Conservation (phyloP, 2,329 filamentous ascomycete species). For the Fusarium bactridioides region DNA sequence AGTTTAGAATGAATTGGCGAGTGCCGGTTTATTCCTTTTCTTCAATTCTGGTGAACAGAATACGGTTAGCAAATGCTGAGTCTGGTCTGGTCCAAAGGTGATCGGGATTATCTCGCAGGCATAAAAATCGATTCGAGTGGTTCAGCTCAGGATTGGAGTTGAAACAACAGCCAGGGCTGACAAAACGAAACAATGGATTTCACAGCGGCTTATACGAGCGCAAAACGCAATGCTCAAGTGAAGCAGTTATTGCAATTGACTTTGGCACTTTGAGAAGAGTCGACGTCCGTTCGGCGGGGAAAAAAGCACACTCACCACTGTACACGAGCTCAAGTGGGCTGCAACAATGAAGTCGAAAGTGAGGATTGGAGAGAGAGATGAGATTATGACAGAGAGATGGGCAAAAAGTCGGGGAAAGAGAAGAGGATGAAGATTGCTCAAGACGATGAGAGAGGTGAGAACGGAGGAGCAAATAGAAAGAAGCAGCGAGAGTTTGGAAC, state of each 20-base stretch:
- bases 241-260: slow-evolving; percentile 21
- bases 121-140: slow-evolving; percentile 5
- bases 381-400: slow-evolving; percentile 36
- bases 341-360: slow-evolving; percentile 35
- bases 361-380: slow-evolving; percentile 28
- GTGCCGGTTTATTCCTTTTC: slow-evolving; percentile 39
- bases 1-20: slow-evolving; percentile 37
- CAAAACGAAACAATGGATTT: not conserved
- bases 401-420: slow-evolving; percentile 25
- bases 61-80: slow-evolving; percentile 26
- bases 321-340: slow-evolving; percentile 37
- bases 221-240: not conserved
- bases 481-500: slow-evolving; percentile 32
- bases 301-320: slow-evolving; percentile 39
- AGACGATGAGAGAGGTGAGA: slow-evolving; percentile 36
- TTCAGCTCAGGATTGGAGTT: slow-evolving; percentile 15
- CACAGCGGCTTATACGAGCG: slow-evolving; percentile 16
- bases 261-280: slow-evolving; percentile 22
- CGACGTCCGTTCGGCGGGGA: slow-evolving; percentile 30
- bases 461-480: slow-evolving; percentile 32
- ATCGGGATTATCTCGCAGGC: slow-evolving; percentile 29
- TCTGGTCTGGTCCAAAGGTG: not conserved
- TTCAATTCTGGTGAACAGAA: slow-evolving; percentile 35
- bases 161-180: slow-evolving; percentile 21
- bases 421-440: slow-evolving; percentile 18